Evolutionary conservation across 75 land plant genomes (phyloP).

Genomic region (Cupressus sempervirens): DNA sequence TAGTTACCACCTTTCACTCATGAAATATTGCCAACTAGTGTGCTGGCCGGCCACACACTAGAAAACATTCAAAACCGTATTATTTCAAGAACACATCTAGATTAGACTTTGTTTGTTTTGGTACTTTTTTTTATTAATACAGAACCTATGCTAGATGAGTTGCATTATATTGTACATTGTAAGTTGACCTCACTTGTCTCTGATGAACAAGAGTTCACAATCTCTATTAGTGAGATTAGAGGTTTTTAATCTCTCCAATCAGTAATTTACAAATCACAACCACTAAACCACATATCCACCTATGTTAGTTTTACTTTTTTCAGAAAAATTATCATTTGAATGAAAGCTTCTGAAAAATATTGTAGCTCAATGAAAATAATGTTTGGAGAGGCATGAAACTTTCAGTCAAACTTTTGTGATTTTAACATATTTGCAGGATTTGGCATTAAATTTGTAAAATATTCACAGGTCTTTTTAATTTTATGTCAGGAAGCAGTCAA

Average conservation of each 20-base stretch:
- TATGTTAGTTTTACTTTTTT: neutral
- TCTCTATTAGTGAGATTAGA: neutral
- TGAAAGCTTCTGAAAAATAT: neutral
- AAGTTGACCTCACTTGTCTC: neutral
- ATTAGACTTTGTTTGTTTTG: neutral
- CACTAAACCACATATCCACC: neutral
- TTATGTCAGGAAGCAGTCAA: slow-evolving; percentile 8
- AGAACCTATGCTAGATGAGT: neutral
- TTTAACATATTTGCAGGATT: neutral
- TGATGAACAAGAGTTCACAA: neutral
- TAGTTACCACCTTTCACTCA: too few relatives aligned
- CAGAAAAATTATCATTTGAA: neutral
- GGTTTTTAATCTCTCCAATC: neutral
- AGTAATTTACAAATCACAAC: neutral
- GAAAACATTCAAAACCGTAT: neutral
- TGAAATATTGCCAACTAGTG: too few relatives aligned
- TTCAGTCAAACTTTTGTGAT: neutral
- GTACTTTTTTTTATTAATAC: too few relatives aligned
- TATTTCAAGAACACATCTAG: neutral
- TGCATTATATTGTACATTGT: neutral
- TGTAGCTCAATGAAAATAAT: neutral
- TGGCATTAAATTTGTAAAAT: neutral
- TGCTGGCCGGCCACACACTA: too few relatives aligned
- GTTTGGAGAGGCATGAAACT: neutral
- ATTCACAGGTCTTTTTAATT: neutral